Conservation (phyloP, 805 yeast species). For the Lipomyces kockii region DNA sequence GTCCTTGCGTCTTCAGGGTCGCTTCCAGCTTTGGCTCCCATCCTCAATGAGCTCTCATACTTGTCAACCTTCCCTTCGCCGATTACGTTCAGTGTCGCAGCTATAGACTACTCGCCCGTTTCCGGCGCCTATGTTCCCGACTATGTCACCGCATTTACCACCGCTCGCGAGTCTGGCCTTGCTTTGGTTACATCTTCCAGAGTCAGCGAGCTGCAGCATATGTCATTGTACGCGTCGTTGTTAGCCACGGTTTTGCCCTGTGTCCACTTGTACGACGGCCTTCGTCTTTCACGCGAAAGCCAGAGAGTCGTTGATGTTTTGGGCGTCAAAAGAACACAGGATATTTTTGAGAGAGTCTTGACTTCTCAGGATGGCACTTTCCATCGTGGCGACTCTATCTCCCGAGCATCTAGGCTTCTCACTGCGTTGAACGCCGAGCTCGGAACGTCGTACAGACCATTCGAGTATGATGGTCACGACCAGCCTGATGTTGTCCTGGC, state of each 20-base stretch:
- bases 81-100: constrained; percentile 73
- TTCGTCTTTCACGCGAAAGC: constrained; percentile 60
- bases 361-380: constrained; percentile 18
- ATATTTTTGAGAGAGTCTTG: constrained; percentile 34
- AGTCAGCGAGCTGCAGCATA: constrained; percentile 66
- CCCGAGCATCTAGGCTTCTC: constrained; percentile 45
- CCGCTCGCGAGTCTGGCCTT: constrained; percentile 65
- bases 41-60: constrained; percentile 50
- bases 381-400: constrained; percentile 28
- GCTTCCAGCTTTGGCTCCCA: constrained; percentile 68
- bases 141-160: constrained; percentile 62
- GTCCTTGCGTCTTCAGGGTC: constrained; percentile 71
- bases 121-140: constrained; percentile 62
- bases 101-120: constrained; percentile 67
- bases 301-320: constrained; percentile 44
- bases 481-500: constrained; percentile 78
- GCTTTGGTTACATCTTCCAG: constrained; percentile 73
- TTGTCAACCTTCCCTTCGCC: constrained; percentile 53
- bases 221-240: constrained; percentile 66
- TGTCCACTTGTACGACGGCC: constrained; percentile 80
- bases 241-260: constrained; percentile 61
- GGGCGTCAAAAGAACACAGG: constrained; percentile 45
- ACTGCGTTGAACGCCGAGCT: constrained; percentile 57
- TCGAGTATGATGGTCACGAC: constrained; percentile 70
- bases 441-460: constrained; percentile 60